Evolutionary conservation across 2,329 filamentous ascomycete species (phyloP), one percentile per base, ranked within the genome.

Genomic region (Fusarium buharicum): DNA sequence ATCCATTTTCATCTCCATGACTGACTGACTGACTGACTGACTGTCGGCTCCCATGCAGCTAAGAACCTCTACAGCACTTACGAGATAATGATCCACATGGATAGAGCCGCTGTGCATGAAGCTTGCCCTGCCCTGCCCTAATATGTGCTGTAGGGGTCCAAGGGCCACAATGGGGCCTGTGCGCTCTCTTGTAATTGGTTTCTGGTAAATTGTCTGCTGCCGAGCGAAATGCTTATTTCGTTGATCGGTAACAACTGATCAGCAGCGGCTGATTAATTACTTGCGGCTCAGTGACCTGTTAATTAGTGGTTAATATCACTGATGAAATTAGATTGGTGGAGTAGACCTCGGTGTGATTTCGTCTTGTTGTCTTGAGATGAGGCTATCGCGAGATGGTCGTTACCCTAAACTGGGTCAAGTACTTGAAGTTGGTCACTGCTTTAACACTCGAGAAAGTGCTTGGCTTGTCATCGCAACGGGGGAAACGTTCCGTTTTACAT

Each of bases 61-160:
- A 64, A 53, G 36, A 46, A 36, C 31, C 49, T 46, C 47, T 43
- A 48, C 28, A 47, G 39, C 48, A 30, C 37, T 61, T 49, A 55
- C 49, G 55, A 50, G 27, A 39, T 50, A 53, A 57, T 59, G 56
- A 51, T 66, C 64, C 67, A 69, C 67, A 45, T 59, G 55, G 56
- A 37, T 62, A 49, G 55, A 66, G 55, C 64, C 66, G 66, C 67
- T 54, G 48, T 55, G 64, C 61, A 67, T 67, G 58, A 56, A 54
- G 50, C 39, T 53, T 54, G 34, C 34, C 34, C 34, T 37, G 34
- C 17, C 34, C 52, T 36, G 37, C 27, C 43, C 30, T 40, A 39
- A 30, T 52, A 48, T 56, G n/a, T 45, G 28, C 61, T 69, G 66
- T 66, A 66, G 54, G 67, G 67, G 66, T 69, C 66, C 65, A 61